Evolutionary conservation across 23 red algal genomes (phyloP).

Genomic region (Gracilaria caudata): DNA sequence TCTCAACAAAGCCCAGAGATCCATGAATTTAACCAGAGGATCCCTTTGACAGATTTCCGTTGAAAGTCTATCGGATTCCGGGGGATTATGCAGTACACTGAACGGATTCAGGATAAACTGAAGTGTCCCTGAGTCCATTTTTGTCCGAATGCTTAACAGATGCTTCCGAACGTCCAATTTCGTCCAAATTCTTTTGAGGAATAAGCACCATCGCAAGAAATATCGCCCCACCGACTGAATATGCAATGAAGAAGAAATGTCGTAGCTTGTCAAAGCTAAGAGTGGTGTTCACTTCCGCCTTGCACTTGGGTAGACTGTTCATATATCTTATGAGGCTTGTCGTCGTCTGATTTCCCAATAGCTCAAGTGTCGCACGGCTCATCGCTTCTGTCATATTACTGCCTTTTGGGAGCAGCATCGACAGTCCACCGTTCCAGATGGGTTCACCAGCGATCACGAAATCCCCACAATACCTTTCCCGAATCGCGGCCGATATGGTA

Average conservation of each 20-base stretch:
- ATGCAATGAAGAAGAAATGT: conserved; percentile 50
- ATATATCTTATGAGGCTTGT: too few relatives aligned
- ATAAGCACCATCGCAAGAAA: conserved; percentile 34
- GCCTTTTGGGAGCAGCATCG: conserved; percentile 1
- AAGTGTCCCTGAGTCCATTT: too few relatives aligned
- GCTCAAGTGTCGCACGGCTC: not conserved
- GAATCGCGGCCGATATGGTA: too few relatives aligned
- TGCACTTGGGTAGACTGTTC: not conserved
- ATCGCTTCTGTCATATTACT: not conserved
- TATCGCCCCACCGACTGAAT: not conserved
- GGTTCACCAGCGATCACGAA: not conserved
- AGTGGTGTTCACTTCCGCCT: not conserved
- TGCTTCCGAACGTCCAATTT: too few relatives aligned
- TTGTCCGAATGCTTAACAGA: too few relatives aligned
- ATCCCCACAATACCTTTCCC: not conserved
- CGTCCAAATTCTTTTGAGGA: too few relatives aligned
- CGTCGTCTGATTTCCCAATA: not conserved
- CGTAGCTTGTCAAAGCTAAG: conserved; percentile 29
- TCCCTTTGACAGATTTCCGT: too few relatives aligned
- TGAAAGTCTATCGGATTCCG: too few relatives aligned
- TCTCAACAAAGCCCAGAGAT: too few relatives aligned
- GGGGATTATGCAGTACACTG: too few relatives aligned
- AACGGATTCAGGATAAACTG: too few relatives aligned
- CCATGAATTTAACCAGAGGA: too few relatives aligned
- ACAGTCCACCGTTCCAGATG: not conserved